A percentile compares a stretch with the other conserved stretches of the same genome.
Conservation (phyloP, 208 protist genomes). For the Strigomonas galati region DNA sequence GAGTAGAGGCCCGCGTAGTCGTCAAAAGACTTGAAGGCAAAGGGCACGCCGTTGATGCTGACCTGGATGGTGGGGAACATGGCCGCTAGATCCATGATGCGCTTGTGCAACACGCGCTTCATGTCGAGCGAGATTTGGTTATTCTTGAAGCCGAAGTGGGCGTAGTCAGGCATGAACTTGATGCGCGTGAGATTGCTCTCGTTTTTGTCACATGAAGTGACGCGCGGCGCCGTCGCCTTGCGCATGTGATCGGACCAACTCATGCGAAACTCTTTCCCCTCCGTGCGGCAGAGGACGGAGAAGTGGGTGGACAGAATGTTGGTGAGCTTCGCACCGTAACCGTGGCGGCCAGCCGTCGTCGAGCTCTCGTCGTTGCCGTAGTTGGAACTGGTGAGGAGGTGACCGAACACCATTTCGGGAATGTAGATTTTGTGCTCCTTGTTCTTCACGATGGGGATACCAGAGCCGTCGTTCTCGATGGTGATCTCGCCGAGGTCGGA, state of each 20-base stretch:
- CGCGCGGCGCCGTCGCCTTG: conserved; percentile 85
- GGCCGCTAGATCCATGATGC: conserved; percentile 92
- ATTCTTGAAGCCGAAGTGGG: conserved; percentile 69
- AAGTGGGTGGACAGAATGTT: conserved; percentile 99
- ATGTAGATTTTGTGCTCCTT: conserved; percentile 94
- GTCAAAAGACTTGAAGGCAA: conserved; percentile 94
- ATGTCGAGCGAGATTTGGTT: conserved; percentile 79
- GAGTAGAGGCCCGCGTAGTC: conserved; percentile 95
- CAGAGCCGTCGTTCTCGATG: conserved; percentile 95
- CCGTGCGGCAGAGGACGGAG: conserved; percentile 89
- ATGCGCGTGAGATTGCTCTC: conserved; percentile 78
- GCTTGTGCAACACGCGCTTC: conserved; percentile 86
- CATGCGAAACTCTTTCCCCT: conserved; percentile 92
- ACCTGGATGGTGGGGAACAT: conserved; percentile 92
- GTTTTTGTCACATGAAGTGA: conserved; percentile 70
- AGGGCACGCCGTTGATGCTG: conserved; percentile 93
- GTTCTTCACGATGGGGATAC: conserved; percentile 92
- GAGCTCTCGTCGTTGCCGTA: conserved; percentile 94
- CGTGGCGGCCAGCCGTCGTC: conserved; percentile 95
- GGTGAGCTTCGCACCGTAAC: conserved; percentile 97
- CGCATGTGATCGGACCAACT: conserved; percentile 98
- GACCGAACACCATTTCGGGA: conserved; percentile 97
- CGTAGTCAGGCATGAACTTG: conserved; percentile 89
- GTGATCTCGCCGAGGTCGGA: conserved; percentile 85
- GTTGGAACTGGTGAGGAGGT: conserved; percentile 96